Evolutionary conservation across 129 eudicot species (phyloP).

Genomic region (Tanacetum coccineum): DNA sequence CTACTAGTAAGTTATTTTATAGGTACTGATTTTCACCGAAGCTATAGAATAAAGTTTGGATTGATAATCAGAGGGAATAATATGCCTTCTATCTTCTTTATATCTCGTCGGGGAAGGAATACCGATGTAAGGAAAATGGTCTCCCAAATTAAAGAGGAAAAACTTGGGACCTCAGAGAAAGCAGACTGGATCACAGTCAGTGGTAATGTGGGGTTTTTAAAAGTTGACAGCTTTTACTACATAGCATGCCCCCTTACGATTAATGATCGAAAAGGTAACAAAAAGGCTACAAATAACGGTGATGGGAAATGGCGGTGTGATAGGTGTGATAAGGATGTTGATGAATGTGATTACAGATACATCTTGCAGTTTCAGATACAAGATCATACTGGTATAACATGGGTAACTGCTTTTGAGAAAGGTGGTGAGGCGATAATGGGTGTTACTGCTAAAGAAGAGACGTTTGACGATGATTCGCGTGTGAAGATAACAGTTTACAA

Average conservation of each 20-base stretch:
- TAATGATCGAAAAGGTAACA: constrained; percentile 68
- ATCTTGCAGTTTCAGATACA: constrained; percentile 75
- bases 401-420: constrained; percentile 92
- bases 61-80: constrained; percentile 56
- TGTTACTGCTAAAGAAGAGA: constrained; percentile 76
- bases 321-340: constrained; percentile 62
- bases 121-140: constrained; percentile 61
- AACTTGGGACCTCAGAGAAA: constrained; percentile 79
- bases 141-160: constrained; percentile 89
- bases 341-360: constrained; percentile 76
- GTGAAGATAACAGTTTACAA: constrained; percentile 70
- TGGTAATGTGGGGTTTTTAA: constrained; percentile 43
- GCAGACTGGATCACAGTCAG: constrained; percentile 75
- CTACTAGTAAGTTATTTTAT: constrained; percentile 57
- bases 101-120: constrained; percentile 52
- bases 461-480: constrained; percentile 60
- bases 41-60: constrained; percentile 62
- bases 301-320: constrained; percentile 95
- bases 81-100: constrained; percentile 48
- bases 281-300: constrained; percentile 77
- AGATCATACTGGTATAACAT: constrained; percentile 77
- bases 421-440: constrained; percentile 71
- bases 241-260: constrained; percentile 70
- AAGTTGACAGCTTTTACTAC: constrained; percentile 63
- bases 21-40: constrained; percentile 85